phyloP scores from a whole-genome alignment of 1,284 basidiomycete species.

The Vanrija pseudolonga region DNA sequence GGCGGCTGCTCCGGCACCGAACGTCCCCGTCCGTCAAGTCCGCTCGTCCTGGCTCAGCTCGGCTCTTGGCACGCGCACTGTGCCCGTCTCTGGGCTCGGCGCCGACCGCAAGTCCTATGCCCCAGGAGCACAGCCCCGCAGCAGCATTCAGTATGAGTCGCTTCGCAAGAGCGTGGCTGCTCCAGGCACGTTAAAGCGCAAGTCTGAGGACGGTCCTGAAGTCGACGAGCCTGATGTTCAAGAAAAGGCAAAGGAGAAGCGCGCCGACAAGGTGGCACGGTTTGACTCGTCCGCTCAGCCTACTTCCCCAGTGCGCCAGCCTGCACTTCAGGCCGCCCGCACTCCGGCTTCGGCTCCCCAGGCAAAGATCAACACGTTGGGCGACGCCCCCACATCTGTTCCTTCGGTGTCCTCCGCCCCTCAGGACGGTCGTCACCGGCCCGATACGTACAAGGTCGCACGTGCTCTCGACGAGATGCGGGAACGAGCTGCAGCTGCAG shows the following conservation, averaged over 20 bases:
- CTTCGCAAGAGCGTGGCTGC: conserved; percentile 34
- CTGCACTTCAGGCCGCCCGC: conserved; percentile 7
- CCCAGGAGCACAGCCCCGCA: neutral
- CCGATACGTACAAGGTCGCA: conserved; percentile 35
- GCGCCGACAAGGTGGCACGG: conserved; percentile 35
- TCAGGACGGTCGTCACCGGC: conserved; percentile 4
- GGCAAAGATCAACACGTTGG: too few relatives aligned
- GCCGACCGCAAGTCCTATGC: conserved; percentile 2
- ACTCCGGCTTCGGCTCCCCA: conserved; percentile 2
- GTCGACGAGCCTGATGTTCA: conserved; percentile 16
- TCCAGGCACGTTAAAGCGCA: conserved; percentile 32
- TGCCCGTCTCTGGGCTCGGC: conserved; percentile 15
- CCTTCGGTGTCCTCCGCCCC: conserved; percentile 3
- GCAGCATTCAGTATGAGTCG: conserved; percentile 8
- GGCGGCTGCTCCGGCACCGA: neutral
- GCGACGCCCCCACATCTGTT: too few relatives aligned
- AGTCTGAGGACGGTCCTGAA: conserved; percentile 28
- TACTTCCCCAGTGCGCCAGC: conserved; percentile 7
- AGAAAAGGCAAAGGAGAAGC: conserved; percentile 9
- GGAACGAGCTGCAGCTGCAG: conserved; percentile 33
- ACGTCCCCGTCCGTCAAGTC: conserved; percentile 29
- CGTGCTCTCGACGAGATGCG: conserved; percentile 40
- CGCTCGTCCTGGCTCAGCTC: conserved; percentile 46
- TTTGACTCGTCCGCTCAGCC: conserved; percentile 18
- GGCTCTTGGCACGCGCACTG: conserved; percentile 36